Evolutionary conservation across 768 basidiomycete species (phyloP).

Genomic region (Agaricus blazei): DNA sequence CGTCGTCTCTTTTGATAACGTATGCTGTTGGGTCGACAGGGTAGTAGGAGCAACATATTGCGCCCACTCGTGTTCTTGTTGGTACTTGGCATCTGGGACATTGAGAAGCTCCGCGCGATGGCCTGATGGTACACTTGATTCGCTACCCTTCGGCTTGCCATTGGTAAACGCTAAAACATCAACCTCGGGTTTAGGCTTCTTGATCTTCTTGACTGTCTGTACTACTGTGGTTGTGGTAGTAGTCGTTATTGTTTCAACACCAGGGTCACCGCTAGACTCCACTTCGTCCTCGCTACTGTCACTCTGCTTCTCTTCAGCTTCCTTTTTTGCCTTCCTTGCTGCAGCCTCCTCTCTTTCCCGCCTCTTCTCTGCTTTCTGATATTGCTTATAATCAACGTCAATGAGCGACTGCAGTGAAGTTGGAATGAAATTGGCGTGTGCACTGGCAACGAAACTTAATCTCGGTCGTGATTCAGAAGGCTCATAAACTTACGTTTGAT

Average conservation of each 20-base stretch:
- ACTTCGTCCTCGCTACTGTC: neutral
- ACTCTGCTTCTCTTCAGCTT: conserved; percentile 10
- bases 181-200: conserved; percentile 13
- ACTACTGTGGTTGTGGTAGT: conserved; percentile 25
- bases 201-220: conserved; percentile 16
- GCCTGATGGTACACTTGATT: neutral
- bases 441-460: conserved; percentile 12
- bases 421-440: conserved; percentile 27
- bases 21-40: conserved; percentile 17
- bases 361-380: conserved; percentile 21
- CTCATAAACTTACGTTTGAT: conserved; percentile 24
- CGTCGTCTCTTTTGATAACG: conserved; percentile 21
- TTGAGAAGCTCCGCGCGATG: neutral
- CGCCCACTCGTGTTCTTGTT: conserved; percentile 2
- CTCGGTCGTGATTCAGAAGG: conserved; percentile 7
- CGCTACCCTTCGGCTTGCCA: neutral
- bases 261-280: conserved; percentile 14
- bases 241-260: conserved; percentile 19
- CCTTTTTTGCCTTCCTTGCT: conserved; percentile 20
- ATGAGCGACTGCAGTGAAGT: conserved; percentile 29
- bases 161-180: neutral
- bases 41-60: neutral
- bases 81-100: conserved; percentile 3
- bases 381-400: conserved; percentile 29
- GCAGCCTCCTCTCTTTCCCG: conserved; percentile 11